Evolutionary conservation across 2,329 filamentous ascomycete species (phyloP).

Genomic region (Hypomyces rosellus): DNA sequence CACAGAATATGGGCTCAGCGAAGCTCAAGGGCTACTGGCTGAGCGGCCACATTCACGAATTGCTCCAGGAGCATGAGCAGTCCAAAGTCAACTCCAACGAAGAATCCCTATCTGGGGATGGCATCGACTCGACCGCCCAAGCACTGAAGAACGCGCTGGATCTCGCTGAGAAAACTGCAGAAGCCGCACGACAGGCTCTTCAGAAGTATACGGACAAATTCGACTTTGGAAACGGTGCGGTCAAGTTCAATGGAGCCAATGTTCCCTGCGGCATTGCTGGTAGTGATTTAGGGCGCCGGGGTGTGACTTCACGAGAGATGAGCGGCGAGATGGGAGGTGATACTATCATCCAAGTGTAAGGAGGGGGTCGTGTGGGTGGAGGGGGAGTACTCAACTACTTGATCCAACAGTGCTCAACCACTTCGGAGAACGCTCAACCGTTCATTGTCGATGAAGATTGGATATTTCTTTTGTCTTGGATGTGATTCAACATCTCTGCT

Average conservation of each 20-base stretch:
- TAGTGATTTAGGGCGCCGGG: constrained; percentile 29
- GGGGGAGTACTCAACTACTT: not conserved
- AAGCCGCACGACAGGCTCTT: constrained; percentile 39
- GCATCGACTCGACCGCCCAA: constrained; percentile 33
- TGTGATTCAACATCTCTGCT: too few relatives aligned
- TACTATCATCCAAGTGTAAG: constrained; percentile 32
- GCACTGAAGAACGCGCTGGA: constrained; percentile 38
- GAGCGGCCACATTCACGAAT: constrained; percentile 53
- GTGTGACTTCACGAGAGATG: constrained; percentile 48
- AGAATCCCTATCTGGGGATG: constrained; percentile 8
- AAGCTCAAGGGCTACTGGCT: constrained; percentile 55
- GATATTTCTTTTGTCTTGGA: too few relatives aligned
- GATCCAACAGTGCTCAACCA: too few relatives aligned
- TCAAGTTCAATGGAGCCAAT: constrained; percentile 11
- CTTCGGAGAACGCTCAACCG: too few relatives aligned
- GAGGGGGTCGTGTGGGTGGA: not conserved
- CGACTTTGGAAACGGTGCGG: not conserved
- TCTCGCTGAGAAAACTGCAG: constrained; percentile 42
- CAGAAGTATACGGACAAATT: constrained; percentile 1
- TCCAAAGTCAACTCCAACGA: constrained; percentile 12
- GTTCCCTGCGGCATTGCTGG: not conserved
- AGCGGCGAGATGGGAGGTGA: constrained; percentile 58
- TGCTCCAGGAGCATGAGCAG: constrained; percentile 37
- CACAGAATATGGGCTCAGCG: constrained; percentile 49
- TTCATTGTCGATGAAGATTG: too few relatives aligned